Conservation (phyloP, 306 rosid genomes). For the Styphnolobium japonicum region DNA sequence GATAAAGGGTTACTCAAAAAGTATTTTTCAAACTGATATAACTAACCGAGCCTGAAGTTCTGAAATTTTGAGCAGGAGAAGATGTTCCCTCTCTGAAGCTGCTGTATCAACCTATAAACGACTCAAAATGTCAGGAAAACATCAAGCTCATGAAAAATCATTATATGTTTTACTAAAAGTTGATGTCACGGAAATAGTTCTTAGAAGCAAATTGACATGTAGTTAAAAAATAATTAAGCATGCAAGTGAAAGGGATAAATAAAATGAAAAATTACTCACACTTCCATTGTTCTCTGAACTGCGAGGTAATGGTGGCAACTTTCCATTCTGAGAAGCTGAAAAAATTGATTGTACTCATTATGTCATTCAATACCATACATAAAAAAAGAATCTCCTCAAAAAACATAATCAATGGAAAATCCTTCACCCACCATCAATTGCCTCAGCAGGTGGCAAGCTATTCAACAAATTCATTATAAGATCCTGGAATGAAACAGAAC, state of each 20-base stretch:
- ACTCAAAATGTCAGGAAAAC: constrained; percentile 11
- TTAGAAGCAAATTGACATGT: neutral
- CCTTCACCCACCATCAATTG: constrained; percentile 70
- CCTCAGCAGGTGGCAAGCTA: constrained; percentile 74
- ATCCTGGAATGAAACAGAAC: constrained; percentile 60
- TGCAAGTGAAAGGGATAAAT: neutral
- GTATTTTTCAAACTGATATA: neutral
- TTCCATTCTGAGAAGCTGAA: constrained; percentile 84
- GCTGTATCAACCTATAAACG: constrained; percentile 58
- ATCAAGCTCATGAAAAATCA: neutral
- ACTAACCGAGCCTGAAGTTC: constrained; percentile 88
- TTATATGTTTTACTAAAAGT: neutral
- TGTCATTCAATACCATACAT: constrained; percentile 4
- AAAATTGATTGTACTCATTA: constrained; percentile 28
- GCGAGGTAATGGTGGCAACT: constrained; percentile 82
- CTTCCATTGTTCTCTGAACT: constrained; percentile 81
- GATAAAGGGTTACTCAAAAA: constrained; percentile 11
- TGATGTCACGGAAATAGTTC: neutral
- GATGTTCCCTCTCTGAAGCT: constrained; percentile 76
- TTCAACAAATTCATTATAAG: constrained; percentile 70
- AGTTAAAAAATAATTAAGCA: constrained; percentile 10
- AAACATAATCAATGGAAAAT: constrained; percentile 21
- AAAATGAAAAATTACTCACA: constrained; percentile 48
- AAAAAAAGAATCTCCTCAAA: neutral
- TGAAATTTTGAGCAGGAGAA: constrained; percentile 59